Conservation (phyloP, 78 protist genomes). For the Polysphondylium violaceum region DNA sequence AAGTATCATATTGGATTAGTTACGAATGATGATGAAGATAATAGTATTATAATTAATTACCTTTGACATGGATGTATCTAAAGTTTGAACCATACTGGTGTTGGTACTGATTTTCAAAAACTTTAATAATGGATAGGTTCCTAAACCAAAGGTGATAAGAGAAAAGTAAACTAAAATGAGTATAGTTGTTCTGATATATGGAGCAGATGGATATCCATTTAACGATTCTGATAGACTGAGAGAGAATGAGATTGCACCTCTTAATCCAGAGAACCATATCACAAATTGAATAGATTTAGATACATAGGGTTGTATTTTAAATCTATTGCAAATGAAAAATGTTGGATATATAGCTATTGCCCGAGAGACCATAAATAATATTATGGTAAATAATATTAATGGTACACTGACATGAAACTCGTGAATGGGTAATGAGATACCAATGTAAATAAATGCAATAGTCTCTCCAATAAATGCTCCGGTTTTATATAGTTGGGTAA, state of each 20-base stretch:
- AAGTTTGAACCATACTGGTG: background rate
- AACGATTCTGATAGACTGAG: conserved; percentile 20
- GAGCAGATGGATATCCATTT: background rate
- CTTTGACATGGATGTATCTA: too few species aligned
- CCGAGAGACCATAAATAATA: conserved; percentile 7
- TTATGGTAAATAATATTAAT: conserved; percentile 17
- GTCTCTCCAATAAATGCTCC: conserved; percentile 47
- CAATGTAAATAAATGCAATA: conserved; percentile 46
- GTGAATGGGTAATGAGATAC: conserved; percentile 26
- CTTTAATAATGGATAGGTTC: conserved; percentile 44
- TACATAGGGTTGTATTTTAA: background rate
- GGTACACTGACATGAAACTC: background rate
- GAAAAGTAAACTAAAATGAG: conserved; percentile 37
- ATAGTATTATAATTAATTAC: too few species aligned
- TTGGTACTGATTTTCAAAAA: conserved; percentile 16
- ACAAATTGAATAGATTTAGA: conserved; percentile 33
- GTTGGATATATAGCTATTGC: conserved; percentile 24
- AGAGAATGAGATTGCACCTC: conserved; percentile 95
- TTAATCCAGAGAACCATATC: conserved; percentile 86
- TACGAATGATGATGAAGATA: too few species aligned
- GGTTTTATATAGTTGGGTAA: conserved; percentile 11
- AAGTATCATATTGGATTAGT: too few species aligned
- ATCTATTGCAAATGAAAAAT: conserved; percentile 7
- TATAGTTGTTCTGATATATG: conserved; percentile 5
- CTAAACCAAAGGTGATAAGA: conserved; percentile 27